Conservation (phyloP, 148 eudicot genomes). For the Rhododendron molle region DNA sequence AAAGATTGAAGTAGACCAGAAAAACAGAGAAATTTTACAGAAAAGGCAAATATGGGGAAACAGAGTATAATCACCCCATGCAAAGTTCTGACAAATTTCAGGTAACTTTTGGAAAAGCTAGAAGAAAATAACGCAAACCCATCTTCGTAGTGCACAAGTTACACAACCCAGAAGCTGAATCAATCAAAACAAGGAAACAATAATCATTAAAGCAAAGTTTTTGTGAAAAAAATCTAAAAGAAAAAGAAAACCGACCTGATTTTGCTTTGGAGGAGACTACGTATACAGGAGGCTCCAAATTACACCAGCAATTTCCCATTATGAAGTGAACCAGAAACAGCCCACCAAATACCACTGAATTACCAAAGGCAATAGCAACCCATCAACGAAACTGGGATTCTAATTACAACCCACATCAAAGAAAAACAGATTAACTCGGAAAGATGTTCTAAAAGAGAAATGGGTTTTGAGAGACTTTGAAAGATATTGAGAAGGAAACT, state of each 20-base stretch:
- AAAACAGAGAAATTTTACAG: not conserved
- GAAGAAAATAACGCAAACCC: not conserved
- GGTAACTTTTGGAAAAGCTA: not conserved
- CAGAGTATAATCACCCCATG: not conserved
- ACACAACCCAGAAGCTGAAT: not conserved
- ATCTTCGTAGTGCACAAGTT: not conserved
- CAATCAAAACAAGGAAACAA: not conserved
- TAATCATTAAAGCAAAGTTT: not conserved
- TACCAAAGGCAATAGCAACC: constrained; percentile 1
- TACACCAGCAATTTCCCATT: constrained; percentile 77
- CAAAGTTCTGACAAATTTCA: not conserved
- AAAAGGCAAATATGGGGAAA: not conserved
- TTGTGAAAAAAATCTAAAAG: not conserved
- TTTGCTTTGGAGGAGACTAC: constrained; percentile 53
- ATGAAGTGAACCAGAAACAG: constrained; percentile 1
- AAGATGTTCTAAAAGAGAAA: not conserved
- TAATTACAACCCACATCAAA: not conserved
- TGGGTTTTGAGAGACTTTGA: not conserved
- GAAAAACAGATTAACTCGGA: not conserved
- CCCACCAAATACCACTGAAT: not conserved
- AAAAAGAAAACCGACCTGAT: constrained; percentile 40
- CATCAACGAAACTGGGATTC: not conserved
- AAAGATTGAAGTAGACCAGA: not conserved
- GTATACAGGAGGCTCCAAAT: constrained; percentile 37
- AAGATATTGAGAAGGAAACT: not conserved